Evolutionary conservation across 2,329 filamentous ascomycete species (phyloP), one percentile per base, ranked within the genome.

Genomic region (Gyromitra esculenta): DNA sequence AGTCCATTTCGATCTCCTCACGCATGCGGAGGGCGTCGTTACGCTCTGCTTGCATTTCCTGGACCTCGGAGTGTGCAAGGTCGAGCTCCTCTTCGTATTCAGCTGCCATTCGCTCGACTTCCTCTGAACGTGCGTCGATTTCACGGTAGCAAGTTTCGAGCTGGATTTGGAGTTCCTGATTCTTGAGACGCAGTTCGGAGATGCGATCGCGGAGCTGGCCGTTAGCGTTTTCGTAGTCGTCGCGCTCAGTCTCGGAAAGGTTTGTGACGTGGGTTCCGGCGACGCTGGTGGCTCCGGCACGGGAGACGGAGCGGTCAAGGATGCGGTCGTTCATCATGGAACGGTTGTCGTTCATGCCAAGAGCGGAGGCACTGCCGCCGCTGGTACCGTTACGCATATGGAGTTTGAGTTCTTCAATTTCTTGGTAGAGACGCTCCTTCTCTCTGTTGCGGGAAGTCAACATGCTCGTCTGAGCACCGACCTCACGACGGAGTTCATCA

Each of bases 391-490:
- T 90, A 70, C 94, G 90, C 79, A 94, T 91, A 1, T 92, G 90
- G 81, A 98, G 89, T 84, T 98, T 99, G 78, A 99, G 87, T 77
- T 97, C 94, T 84, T 99, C 96, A 78, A 98, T 98, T 83, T 99
- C 95, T 82, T 97, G 93, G 83, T 98, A 97, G 7, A 99, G 87
- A 4, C 94, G 90, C 82, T 98, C 94, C 82, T 97, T 96, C 82
- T 99, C 96, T 35, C 94, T 91, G 82, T 97, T 97, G 31, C 96
- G 89, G 45, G 96, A 98, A 0, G 95, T 97, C 43, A 99, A 88
- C 93, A 99, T 98, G 0, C 94, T 97, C 0, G 94, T 97, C 83
- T 99, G 96, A 1, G 96, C 96, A 77, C 94, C 93, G 39, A 98
- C 92, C 83, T 98, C 94, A 69, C 94, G 91, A 68, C 95, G 90